Evolutionary conservation across 352 stramenopile species (phyloP).

Genomic region (Phytopythium mirpurense): DNA sequence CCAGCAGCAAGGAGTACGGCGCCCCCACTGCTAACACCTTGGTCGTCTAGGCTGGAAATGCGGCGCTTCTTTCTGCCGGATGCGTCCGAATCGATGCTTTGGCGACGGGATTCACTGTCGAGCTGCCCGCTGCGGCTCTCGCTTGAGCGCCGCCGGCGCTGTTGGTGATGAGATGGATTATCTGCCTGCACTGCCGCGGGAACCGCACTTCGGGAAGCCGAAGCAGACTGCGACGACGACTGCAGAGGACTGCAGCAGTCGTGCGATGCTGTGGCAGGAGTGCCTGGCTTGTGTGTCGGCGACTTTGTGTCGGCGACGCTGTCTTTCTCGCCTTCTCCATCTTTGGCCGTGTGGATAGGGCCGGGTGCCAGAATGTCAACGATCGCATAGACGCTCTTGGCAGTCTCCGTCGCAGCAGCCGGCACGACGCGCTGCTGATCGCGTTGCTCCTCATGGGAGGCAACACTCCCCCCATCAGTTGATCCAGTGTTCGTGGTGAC

Average conservation of each 20-base stretch:
- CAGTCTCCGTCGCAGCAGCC: not conserved
- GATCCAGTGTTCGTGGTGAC: not conserved
- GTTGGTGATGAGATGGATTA: not conserved
- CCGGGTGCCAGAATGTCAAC: not conserved
- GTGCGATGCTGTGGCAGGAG: not conserved
- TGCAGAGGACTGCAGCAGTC: not conserved
- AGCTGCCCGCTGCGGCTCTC: not conserved
- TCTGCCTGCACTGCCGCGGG: not conserved
- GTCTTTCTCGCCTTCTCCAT: not conserved
- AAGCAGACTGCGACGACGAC: not conserved
- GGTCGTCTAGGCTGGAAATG: slow-evolving; percentile 1
- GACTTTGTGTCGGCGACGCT: not conserved
- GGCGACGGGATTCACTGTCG: not conserved
- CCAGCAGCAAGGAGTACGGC: not conserved
- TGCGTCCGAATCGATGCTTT: not conserved
- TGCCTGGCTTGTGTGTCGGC: not conserved
- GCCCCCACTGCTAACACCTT: not conserved
- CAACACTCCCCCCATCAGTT: not conserved
- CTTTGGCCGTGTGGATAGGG: not conserved
- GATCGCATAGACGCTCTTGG: not conserved
- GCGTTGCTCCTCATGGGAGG: not conserved
- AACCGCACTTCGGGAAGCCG: no score
- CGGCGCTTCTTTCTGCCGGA: not conserved
- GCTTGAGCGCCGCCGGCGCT: not conserved
- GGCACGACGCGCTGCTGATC: not conserved